Conservation (phyloP, 106 monocot genomes). For the Dendrobium chrysotoxum region DNA sequence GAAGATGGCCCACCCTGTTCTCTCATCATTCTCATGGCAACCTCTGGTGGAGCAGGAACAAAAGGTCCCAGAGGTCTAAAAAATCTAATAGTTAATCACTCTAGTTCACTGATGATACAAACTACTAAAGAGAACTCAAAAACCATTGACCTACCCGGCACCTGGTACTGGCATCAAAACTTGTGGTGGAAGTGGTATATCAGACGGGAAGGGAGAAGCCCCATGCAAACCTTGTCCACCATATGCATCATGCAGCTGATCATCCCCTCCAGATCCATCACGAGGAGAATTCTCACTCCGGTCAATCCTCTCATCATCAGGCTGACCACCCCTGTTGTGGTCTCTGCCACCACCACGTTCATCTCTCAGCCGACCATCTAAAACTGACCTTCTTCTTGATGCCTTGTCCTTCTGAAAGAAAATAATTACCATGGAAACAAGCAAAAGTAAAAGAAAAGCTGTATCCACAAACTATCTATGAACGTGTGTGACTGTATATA, state of each 20-base stretch:
- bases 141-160: slow-evolving; percentile 58
- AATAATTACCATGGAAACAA: not conserved
- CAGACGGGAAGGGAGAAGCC: slow-evolving; percentile 57
- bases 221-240: slow-evolving; percentile 58
- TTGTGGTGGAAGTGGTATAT: slow-evolving; percentile 69
- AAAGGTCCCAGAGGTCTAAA: slow-evolving; percentile 86
- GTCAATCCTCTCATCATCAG: slow-evolving; percentile 41
- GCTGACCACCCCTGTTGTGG: slow-evolving; percentile 30
- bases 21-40: slow-evolving; percentile 92
- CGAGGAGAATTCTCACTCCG: slow-evolving; percentile 55
- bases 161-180: slow-evolving; percentile 97
- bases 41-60: slow-evolving; percentile 95
- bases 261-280: slow-evolving; percentile 46
- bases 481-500: no score
- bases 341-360: slow-evolving; percentile 68
- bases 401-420: slow-evolving; percentile 46
- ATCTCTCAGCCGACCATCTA: slow-evolving; percentile 60
- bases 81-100: not conserved
- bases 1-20: slow-evolving; percentile 73
- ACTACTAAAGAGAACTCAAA: not conserved
- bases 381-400: slow-evolving; percentile 42
- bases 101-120: not conserved
- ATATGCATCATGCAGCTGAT: slow-evolving; percentile 58
- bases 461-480: not conserved
- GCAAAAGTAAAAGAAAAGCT: not conserved